phyloP scores from a whole-genome alignment of 768 basidiomycete genomes.

The Xerocomus brunneocitrinus region DNA sequence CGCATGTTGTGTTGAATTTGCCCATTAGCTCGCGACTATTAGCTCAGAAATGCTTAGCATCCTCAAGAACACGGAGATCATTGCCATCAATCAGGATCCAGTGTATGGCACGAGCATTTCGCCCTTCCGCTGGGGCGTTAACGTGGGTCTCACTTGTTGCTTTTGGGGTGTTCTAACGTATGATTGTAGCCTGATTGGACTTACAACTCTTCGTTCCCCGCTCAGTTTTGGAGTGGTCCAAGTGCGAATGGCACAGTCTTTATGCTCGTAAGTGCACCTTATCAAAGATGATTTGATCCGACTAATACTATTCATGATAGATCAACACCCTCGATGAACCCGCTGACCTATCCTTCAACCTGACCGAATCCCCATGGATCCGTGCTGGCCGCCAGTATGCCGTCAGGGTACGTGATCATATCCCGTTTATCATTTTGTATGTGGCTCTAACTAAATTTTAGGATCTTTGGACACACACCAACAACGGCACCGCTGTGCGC shows the following conservation, averaged over 20 bases:
- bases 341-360: constrained; percentile 53
- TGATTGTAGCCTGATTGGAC: constrained; percentile 32
- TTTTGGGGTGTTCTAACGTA: neutral
- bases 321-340: constrained; percentile 53
- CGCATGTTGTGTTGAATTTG: neutral
- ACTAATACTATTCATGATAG: constrained; percentile 28
- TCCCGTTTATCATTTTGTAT: neutral
- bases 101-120: constrained; percentile 58
- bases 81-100: constrained; percentile 65
- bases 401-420: constrained; percentile 44
- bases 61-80: constrained; percentile 56
- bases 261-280: constrained; percentile 49
- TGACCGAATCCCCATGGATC: constrained; percentile 69
- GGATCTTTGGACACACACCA: constrained; percentile 71
- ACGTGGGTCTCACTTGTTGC: constrained; percentile 36
- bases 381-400: constrained; percentile 58
- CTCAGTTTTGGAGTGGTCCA: constrained; percentile 65
- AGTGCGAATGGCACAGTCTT: constrained; percentile 59
- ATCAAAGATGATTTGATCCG: neutral
- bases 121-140: constrained; percentile 65
- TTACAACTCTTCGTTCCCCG: constrained; percentile 43
- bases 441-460: constrained; percentile 19
- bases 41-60: constrained; percentile 48
- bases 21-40: constrained; percentile 44
- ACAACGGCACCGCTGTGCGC: constrained; percentile 62